A percentile compares a stretch with the other conserved stretches of the same genome.
Evolutionary conservation across 768 basidiomycete species (phyloP).

Genomic region (Collybiopsis confluens): DNA sequence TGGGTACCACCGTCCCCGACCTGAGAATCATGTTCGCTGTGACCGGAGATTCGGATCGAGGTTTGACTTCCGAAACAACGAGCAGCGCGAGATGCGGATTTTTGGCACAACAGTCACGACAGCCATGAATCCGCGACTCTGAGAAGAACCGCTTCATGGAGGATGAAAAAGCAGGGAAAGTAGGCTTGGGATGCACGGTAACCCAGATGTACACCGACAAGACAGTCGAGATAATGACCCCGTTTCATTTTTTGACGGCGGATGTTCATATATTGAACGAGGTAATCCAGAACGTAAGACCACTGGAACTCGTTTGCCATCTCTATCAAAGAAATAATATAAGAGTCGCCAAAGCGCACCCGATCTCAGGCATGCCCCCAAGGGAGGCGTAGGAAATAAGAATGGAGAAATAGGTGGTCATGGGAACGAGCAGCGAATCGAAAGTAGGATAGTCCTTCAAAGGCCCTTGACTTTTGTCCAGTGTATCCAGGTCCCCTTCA

Average conservation of each 20-base stretch:
- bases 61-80: no score
- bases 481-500: background rate
- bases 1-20: no score
- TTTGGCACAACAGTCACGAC: constrained; percentile 12
- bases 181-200: constrained; percentile 8
- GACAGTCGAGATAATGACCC: constrained; percentile 9
- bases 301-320: constrained; percentile 13
- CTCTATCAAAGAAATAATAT: constrained; percentile 12
- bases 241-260: constrained; percentile 14
- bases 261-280: constrained; percentile 11
- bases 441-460: constrained; percentile 7
- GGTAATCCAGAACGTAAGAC: constrained; percentile 15
- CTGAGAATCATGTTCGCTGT: no score
- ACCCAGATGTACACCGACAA: constrained; percentile 11
- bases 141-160: background rate
- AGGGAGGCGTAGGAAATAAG: constrained; percentile 3
- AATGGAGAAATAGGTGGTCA: constrained; percentile 4
- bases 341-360: background rate
- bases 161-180: background rate
- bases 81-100: no score
- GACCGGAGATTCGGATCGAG: no score
- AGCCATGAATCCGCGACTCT: constrained; percentile 8
- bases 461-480: background rate
- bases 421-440: background rate
- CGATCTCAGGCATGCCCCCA: background rate